Evolutionary conservation across 257 asterid species (phyloP).

Genomic region (Prunella vulgaris): DNA sequence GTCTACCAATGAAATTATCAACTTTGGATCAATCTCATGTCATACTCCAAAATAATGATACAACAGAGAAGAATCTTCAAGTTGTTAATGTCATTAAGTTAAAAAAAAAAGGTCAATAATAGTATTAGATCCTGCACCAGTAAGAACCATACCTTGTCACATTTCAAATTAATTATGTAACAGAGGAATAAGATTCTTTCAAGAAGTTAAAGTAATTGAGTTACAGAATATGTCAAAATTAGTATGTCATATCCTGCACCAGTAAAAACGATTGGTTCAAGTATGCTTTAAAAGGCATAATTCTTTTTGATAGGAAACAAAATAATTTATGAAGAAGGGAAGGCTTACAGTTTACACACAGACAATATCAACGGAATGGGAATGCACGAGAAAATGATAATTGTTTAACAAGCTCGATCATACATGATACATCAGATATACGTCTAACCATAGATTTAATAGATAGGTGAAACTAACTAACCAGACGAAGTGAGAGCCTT

Average conservation of each 20-base stretch:
- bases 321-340: too few relatives aligned
- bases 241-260: not conserved
- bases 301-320: too few relatives aligned
- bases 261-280: not conserved
- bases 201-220: not conserved
- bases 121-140: not conserved
- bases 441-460: not conserved
- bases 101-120: not conserved
- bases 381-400: not conserved
- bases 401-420: not conserved
- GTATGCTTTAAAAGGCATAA: not conserved
- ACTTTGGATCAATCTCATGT: not conserved
- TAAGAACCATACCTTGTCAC: too few relatives aligned
- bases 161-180: not conserved
- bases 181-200: not conserved
- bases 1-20: not conserved
- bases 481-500: constrained; percentile 61
- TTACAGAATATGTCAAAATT: not conserved
- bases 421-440: not conserved
- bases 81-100: not conserved
- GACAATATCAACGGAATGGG: not conserved
- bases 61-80: not conserved
- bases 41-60: not conserved
- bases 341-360: too few relatives aligned
- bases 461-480: constrained; percentile 18